These are phyloP conservation scores for Tolypocladium paradoxum DNA, from an alignment of 2,329 filamentous ascomycete species.

Conservation along the genomic window DNA sequence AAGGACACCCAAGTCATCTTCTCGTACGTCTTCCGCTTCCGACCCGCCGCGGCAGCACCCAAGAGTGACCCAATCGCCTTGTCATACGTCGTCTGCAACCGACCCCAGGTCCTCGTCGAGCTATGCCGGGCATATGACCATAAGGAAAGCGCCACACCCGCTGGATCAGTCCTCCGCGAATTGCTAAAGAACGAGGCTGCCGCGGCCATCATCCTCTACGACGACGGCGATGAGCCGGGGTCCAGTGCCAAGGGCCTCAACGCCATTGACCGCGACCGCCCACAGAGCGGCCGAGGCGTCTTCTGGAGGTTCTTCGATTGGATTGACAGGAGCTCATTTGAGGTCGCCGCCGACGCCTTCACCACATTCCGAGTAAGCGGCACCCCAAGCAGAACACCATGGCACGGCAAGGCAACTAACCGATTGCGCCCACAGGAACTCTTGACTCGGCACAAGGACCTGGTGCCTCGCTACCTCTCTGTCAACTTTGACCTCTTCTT, in stretches of 20 bases:
- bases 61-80: slow-evolving; percentile 73
- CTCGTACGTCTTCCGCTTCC: slow-evolving; percentile 88
- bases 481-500: slow-evolving; percentile 95
- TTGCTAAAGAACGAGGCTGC: slow-evolving; percentile 83
- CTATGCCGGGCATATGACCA: slow-evolving; percentile 84
- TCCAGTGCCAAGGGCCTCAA: slow-evolving; percentile 67
- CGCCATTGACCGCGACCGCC: slow-evolving; percentile 64
- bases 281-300: slow-evolving; percentile 69
- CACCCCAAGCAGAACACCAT: not conserved
- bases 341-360: slow-evolving; percentile 94
- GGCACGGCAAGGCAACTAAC: not conserved
- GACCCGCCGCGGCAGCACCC: slow-evolving; percentile 54
- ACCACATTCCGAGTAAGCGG: slow-evolving; percentile 78
- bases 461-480: slow-evolving; percentile 78
- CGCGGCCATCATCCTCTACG: slow-evolving; percentile 83
- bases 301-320: slow-evolving; percentile 97
- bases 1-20: slow-evolving; percentile 96
- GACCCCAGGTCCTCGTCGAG: slow-evolving; percentile 78
- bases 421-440: slow-evolving; percentile 55
- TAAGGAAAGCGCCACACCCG: slow-evolving; percentile 83
- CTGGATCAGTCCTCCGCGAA: slow-evolving; percentile 80
- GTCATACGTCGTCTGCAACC: slow-evolving; percentile 76
- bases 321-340: slow-evolving; percentile 94
- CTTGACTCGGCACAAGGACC: slow-evolving; percentile 82
- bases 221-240: slow-evolving; percentile 64